phyloP scores from a whole-genome alignment of 2,329 filamentous ascomycete genomes.

The Microsporum canis region DNA sequence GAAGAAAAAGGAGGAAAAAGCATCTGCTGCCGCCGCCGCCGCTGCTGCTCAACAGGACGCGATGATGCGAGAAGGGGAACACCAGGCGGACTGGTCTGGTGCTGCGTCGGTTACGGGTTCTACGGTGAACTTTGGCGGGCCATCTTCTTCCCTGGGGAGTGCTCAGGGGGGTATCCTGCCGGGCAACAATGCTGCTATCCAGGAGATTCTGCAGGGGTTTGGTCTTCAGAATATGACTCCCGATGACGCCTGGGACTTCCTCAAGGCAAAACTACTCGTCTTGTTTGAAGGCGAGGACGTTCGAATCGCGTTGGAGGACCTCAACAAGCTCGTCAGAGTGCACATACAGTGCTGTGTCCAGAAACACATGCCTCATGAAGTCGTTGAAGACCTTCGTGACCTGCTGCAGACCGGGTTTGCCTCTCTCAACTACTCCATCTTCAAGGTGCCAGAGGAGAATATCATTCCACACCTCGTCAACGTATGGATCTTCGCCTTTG shows the following conservation, averaged over 20 bases:
- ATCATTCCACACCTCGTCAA: conserved; percentile 86
- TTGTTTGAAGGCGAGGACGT: conserved; percentile 56
- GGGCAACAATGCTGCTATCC: conserved; percentile 27
- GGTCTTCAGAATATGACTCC: conserved; percentile 58
- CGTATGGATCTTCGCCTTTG: conserved; percentile 89
- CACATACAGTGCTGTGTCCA: conserved; percentile 54
- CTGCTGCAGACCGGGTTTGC: conserved; percentile 62
- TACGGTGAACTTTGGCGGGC: conserved; percentile 21
- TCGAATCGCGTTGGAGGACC: conserved; percentile 53
- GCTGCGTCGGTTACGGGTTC: conserved; percentile 18
- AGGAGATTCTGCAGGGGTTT: conserved; percentile 39
- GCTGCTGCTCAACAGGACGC: conserved; percentile 8
- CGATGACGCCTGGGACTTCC: conserved; percentile 55
- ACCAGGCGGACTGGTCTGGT: conserved; percentile 24
- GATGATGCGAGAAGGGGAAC: conserved; percentile 23
- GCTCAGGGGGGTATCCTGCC: conserved; percentile 17
- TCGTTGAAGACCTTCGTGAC: conserved; percentile 54
- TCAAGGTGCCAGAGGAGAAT: conserved; percentile 67
- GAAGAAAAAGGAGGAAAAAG: conserved; percentile 65
- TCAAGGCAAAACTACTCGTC: conserved; percentile 52
- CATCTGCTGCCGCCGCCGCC: conserved; percentile 14
- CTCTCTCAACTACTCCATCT: conserved; percentile 72
- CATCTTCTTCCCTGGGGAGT: conserved; percentile 24
- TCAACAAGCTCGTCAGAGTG: conserved; percentile 52
- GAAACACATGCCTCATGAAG: conserved; percentile 45